Evolutionary conservation across 192 early-diverging fungal genomes (phyloP), one percentile per base, ranked within the genome.

Genomic region (Coemansia sp.): DNA sequence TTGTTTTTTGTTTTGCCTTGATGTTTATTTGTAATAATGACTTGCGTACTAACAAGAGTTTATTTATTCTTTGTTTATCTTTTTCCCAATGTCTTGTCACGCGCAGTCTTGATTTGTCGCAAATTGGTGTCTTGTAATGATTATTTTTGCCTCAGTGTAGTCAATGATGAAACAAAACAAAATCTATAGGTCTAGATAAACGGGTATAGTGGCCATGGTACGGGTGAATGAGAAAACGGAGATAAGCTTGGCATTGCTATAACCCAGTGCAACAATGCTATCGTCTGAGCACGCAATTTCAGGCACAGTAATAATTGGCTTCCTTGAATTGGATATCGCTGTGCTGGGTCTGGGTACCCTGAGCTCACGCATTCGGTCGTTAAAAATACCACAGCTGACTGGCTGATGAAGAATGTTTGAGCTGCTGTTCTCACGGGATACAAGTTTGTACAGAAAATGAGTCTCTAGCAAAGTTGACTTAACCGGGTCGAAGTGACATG

Each of bases 201-300:
- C 28, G 25, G 4, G 18, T 3, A 14, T 38, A 10, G 36, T 38
- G 36, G 10, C 10, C 49, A 56, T 10, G 31, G 1, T 32, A 4
- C 38, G 36, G 5, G 38, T 6, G 28, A 60, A 60, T 40, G n/a
- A 22, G 16, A 60, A 36, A 33, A 60, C 17, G 28, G 36, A 5
- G 33, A 60, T 45, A 12, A 33, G 34, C 16, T 11, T 29, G 40
- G 18, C 33, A 7, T 16, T 7, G 38, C 42, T 45, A 11, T 14
- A 60, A 5, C 58, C 58, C n/a, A 60, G 40, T 5, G 28, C 58
- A 38, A 22, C 58, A 31, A 45, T 60, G 31, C 20, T 32, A 32
- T 60, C 58, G 40, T 60, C 58, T 6, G 38, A 45, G 28, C 34
- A 17, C 20, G 58, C 20, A 45, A 42, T 29, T 18, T 60, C 58